Base-by-base conservation (phyloP, 176 grass and related monocot genomes). In the Oryza punctata region DNA sequence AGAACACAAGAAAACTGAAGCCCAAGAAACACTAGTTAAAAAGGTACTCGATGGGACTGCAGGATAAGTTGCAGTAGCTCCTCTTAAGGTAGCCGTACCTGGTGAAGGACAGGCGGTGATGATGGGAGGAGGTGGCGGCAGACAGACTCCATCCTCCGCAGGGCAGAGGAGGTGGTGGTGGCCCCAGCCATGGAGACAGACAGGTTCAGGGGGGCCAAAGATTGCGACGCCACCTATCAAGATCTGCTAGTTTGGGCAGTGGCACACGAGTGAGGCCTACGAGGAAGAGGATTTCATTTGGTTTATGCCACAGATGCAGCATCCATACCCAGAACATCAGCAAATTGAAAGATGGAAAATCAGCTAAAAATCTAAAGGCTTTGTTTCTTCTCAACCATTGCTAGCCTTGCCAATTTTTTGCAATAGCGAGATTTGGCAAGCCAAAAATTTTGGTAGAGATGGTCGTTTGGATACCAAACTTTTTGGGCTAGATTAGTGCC, bases 121-220 rank as follows among this genome's bases (percentile, higher is more conserved):
- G 61, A 29, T 16, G 60, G 80, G 35, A 71, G 63, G 63, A 94
- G 84, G 79, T 94, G 92, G 73, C 89, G 89, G 29, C 30, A 47
- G 69, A 91, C 21, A 50, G 87, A 72, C 75, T 89, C 77, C 49
- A 94, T 70, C 74, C 92, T 82, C 81, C 86, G 82, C 9, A 46
- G 63, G 25, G 75, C 40, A 25, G 84, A 44, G 6, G 81, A 84
- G 6, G 81, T 75, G 71, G 71, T 28, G 12, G 67, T 73, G 43
- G 23, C n/a, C 27, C 18, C 67, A 13, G 78, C 66, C 78, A 89
- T 81, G 59, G 80, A 61, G 57, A 61, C 6, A 0, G 52, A 57
- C 6, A 2, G 52, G 52, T n/a, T 57, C 52, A 57, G 52, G 18
- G 18, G 19, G 52, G 19, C 1, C 19, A 9, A 57, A 18, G 19